Conservation (phyloP, 2,329 filamentous ascomycete genomes). For the Plectosphaerella plurivora region DNA sequence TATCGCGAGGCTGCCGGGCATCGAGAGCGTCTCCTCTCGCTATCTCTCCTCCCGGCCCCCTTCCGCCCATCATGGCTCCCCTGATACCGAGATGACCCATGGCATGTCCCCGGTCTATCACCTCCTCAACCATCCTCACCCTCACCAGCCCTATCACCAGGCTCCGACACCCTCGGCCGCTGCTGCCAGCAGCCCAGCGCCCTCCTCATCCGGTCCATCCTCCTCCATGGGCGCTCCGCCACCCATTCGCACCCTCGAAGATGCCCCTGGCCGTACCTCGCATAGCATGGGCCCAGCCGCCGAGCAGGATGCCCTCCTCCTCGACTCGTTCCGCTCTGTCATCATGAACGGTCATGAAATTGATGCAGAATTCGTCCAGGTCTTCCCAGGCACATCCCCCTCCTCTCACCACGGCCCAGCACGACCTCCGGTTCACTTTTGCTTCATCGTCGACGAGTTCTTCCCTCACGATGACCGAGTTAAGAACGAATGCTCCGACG, state of each 20-base stretch:
- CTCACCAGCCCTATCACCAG: not conserved
- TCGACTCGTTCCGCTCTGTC: constrained; percentile 41
- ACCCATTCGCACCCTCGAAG: constrained; percentile 32
- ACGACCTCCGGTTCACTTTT: constrained; percentile 37
- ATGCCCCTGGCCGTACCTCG: constrained; percentile 33
- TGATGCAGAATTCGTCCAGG: constrained; percentile 39
- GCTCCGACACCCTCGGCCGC: not conserved
- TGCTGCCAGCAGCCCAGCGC: constrained; percentile 4
- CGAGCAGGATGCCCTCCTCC: constrained; percentile 41
- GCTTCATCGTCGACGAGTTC: constrained; percentile 37
- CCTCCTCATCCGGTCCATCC: not conserved
- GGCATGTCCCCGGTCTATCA: too few species aligned
- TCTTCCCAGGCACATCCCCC: constrained; percentile 27
- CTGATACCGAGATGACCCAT: not conserved
- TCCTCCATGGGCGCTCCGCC: not conserved
- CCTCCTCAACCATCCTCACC: not conserved
- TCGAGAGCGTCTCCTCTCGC: too few species aligned
- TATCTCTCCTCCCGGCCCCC: too few species aligned
- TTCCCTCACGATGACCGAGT: constrained; percentile 34
- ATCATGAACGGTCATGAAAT: constrained; percentile 39
- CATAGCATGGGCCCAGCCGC: constrained; percentile 39
- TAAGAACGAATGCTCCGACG: constrained; percentile 30
- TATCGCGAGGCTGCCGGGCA: too few species aligned
- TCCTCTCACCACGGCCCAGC: constrained; percentile 16
- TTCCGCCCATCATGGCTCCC: too few species aligned